phyloP scores from a whole-genome alignment of 225 moss, liverwort and hornwort genomes.

The Sphagnum tenellum region DNA sequence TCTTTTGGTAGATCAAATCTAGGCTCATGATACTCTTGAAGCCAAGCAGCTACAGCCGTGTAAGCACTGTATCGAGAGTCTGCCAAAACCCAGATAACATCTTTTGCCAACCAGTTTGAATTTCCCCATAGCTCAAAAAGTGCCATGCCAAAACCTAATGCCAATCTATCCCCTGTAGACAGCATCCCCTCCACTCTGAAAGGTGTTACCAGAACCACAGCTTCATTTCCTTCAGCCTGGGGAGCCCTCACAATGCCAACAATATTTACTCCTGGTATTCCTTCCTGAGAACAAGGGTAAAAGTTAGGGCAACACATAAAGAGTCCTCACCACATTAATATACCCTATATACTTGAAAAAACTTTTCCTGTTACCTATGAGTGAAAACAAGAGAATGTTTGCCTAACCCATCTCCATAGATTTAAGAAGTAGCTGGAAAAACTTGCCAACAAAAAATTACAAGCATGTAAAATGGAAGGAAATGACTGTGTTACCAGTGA shows the following conservation, averaged over 20 bases:
- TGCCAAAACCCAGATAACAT: conserved; percentile 88
- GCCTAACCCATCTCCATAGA: no score
- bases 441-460: no score
- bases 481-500: no score
- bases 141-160: conserved; percentile 77
- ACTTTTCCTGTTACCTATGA: no score
- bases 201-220: conserved; percentile 89
- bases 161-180: conserved; percentile 45
- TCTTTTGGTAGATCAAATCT: conserved; percentile 23
- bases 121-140: conserved; percentile 59
- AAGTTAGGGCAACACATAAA: no score
- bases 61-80: conserved; percentile 77
- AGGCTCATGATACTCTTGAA: conserved; percentile 82
- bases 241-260: conserved; percentile 94
- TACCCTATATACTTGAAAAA: no score
- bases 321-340: no score
- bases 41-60: conserved; percentile 86
- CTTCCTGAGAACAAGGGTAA: conserved; percentile 14
- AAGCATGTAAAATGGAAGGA: no score
- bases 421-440: no score
- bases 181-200: conserved; percentile 43
- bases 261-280: conserved; percentile 57
- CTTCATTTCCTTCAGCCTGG: conserved; percentile 93
- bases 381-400: no score
- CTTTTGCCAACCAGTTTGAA: conserved; percentile 86